A percentile compares a stretch with the other conserved stretches of the same genome.
phyloP scores from a whole-genome alignment of 257 asterid genomes.

The Ilex asprella region DNA sequence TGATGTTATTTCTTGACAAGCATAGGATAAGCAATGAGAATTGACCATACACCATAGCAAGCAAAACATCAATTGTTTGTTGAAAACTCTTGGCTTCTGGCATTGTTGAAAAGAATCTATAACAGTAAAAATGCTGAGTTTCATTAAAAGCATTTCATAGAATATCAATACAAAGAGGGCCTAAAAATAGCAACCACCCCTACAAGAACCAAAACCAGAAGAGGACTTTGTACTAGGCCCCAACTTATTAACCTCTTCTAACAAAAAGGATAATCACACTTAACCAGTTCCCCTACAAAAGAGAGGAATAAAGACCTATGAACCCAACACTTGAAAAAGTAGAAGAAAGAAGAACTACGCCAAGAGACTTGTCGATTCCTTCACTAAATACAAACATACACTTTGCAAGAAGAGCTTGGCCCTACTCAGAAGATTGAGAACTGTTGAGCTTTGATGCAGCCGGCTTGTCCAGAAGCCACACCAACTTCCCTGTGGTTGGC shows the following conservation, averaged over 20 bases:
- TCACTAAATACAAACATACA: not conserved
- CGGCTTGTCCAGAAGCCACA: not conserved
- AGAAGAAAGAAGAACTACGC: too few relatives aligned
- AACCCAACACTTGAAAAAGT: too few relatives aligned
- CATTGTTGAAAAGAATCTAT: too few relatives aligned
- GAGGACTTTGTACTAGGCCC: not conserved
- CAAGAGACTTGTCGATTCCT: not conserved
- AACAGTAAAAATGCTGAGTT: too few relatives aligned
- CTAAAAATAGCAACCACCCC: not conserved
- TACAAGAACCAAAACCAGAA: not conserved
- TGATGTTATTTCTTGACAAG: too few relatives aligned
- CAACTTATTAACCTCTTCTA: not conserved
- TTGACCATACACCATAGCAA: too few relatives aligned
- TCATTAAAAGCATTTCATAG: too few relatives aligned
- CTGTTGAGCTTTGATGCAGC: not conserved
- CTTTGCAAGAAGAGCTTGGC: not conserved
- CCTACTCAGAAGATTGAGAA: not conserved
- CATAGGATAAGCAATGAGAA: too few relatives aligned
- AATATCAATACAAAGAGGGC: not conserved
- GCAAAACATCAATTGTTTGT: too few relatives aligned
- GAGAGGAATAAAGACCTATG: too few relatives aligned
- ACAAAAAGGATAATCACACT: not conserved
- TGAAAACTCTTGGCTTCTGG: too few relatives aligned
- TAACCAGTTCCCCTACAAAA: too few relatives aligned
- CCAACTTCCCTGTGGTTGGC: constrained; percentile 1